phyloP scores from a whole-genome alignment of 2,329 filamentous ascomycete genomes.

The Fonsecaea pedrosoi region DNA sequence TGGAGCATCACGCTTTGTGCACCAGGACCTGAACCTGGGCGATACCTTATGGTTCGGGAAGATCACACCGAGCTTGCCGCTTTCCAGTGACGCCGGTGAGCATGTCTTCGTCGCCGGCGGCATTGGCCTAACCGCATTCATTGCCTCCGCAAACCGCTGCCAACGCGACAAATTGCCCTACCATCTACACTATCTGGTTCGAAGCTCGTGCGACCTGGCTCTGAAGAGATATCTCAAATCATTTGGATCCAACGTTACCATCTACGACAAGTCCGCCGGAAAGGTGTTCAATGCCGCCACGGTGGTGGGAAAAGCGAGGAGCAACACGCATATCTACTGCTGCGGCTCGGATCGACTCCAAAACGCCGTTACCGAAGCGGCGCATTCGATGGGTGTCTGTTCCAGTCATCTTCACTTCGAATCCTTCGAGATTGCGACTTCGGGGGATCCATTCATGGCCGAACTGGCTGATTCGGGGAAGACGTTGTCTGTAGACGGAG shows the following conservation, averaged over 20 bases:
- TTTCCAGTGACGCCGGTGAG: conserved; percentile 57
- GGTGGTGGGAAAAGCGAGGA: conserved; percentile 13
- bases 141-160: conserved; percentile 54
- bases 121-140: conserved; percentile 71
- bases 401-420: conserved; percentile 26
- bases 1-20: conserved; percentile 68
- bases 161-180: conserved; percentile 7
- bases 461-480: conserved; percentile 16
- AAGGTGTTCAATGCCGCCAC: conserved; percentile 12
- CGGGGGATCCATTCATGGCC: conserved; percentile 23
- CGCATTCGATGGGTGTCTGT: conserved; percentile 12
- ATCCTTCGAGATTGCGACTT: conserved; percentile 24
- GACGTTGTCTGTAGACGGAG: conserved; percentile 18
- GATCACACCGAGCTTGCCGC: conserved; percentile 59
- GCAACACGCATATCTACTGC: conserved; percentile 24
- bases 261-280: conserved; percentile 26
- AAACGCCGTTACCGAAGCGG: conserved; percentile 11
- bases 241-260: conserved; percentile 17
- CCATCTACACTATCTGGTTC: conserved; percentile 22
- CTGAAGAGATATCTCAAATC: conserved; percentile 12
- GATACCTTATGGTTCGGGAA: conserved; percentile 60
- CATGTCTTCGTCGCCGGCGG: conserved; percentile 70
- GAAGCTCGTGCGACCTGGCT: conserved; percentile 18
- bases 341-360: conserved; percentile 23
- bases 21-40: conserved; percentile 56